Evolutionary conservation across 805 yeast species (phyloP).

Genomic region (Jamesozyma hellenica): DNA sequence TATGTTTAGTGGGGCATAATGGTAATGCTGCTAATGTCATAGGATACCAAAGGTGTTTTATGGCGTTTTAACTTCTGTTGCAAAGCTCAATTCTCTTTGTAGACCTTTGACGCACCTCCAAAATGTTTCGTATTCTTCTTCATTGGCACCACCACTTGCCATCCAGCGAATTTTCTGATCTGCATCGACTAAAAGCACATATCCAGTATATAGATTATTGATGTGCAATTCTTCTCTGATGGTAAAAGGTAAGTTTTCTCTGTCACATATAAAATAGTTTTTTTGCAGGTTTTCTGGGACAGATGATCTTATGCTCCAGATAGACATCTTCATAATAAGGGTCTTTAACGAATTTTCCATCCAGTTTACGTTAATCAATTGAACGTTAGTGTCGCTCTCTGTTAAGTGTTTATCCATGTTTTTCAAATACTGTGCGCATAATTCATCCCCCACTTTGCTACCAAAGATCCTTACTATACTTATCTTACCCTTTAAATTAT

Average conservation of each 20-base stretch:
- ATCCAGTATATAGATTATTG: conserved; percentile 74
- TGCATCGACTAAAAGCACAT: conserved; percentile 66
- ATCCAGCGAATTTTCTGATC: conserved; percentile 81
- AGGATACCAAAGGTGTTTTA: no score
- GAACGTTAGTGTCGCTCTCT: conserved; percentile 30
- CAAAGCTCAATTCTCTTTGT: conserved; percentile 3
- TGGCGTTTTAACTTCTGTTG: no score
- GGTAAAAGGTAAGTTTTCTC: conserved; percentile 45
- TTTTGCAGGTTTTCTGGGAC: conserved; percentile 40
- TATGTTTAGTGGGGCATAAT: no score
- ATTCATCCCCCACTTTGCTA: conserved; percentile 51
- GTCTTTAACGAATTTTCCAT: conserved; percentile 69
- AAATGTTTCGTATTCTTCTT: conserved; percentile 50
- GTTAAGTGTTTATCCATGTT: conserved; percentile 1
- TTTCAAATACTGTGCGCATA: conserved; percentile 37
- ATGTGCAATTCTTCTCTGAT: conserved; percentile 51
- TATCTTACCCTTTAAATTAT: conserved; percentile 21
- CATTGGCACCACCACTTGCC: conserved; percentile 69
- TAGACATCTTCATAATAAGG: conserved; percentile 44
- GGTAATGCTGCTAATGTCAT: no score
- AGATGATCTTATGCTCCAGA: conserved; percentile 27
- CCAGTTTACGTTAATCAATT: conserved; percentile 65
- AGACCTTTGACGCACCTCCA: conserved; percentile 4
- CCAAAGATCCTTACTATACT: conserved; percentile 25
- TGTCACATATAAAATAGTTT: conserved; percentile 55